phyloP scores from a whole-genome alignment of 169 alveolate genomes.

The Eimeria necatrix region DNA sequence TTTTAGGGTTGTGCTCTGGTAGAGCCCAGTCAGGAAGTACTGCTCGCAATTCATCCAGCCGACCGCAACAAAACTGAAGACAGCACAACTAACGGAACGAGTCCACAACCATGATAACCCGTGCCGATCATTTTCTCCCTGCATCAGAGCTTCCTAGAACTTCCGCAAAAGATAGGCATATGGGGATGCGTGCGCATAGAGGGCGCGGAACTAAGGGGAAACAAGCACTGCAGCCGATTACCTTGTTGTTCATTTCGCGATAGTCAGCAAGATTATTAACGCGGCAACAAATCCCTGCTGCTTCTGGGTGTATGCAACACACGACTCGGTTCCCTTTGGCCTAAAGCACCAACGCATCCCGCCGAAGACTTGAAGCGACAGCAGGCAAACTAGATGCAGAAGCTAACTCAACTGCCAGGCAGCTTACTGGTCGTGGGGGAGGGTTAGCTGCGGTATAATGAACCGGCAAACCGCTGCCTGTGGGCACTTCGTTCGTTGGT shows the following conservation, averaged over 20 bases:
- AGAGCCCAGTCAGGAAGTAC: conserved; percentile 78
- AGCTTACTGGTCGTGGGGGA: conserved; percentile 77
- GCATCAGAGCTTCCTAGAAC: too few relatives aligned
- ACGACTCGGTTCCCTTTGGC: conserved; percentile 79
- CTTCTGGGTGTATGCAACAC: conserved; percentile 76
- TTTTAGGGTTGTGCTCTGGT: conserved; percentile 74
- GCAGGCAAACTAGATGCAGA: background rate
- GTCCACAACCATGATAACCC: too few relatives aligned
- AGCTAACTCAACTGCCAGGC: background rate
- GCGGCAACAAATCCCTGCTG: conserved; percentile 80
- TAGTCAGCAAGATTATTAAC: conserved; percentile 79
- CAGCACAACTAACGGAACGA: background rate
- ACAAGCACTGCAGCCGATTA: background rate
- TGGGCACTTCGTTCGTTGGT: conserved; percentile 17
- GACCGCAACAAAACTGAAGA: conserved; percentile 77
- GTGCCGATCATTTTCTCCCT: too few relatives aligned
- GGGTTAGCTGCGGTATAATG: conserved; percentile 77
- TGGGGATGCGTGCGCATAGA: too few relatives aligned
- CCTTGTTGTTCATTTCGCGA: conserved; percentile 78
- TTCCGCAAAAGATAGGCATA: too few relatives aligned
- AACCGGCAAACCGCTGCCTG: conserved; percentile 21
- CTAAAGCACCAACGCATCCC: conserved; percentile 31
- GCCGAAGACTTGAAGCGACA: background rate
- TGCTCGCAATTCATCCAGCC: conserved; percentile 72
- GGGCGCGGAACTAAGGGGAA: background rate